Percentiles rank a stretch among this genome's conserved stretches.
Evolutionary conservation across 345 rosid genomes (phyloP).

Genomic region (Psidium friedrichsthalianum): DNA sequence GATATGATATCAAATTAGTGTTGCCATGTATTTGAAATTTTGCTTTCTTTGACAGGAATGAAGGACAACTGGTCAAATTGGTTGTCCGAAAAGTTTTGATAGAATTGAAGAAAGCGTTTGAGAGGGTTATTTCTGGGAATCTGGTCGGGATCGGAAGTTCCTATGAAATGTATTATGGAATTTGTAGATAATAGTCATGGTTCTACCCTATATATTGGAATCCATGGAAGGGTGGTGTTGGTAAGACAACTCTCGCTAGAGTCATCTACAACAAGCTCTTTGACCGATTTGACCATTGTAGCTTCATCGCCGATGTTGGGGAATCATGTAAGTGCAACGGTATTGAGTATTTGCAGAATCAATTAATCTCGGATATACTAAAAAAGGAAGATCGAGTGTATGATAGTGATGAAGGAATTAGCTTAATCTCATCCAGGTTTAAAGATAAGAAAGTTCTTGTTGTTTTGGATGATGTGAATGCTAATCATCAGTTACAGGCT

Average conservation of each 20-base stretch:
- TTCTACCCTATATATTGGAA: background rate
- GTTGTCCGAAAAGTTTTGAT: background rate
- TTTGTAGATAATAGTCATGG: background rate
- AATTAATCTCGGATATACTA: background rate
- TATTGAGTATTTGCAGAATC: background rate
- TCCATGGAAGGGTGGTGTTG: background rate
- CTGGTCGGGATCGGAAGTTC: background rate
- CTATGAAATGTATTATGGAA: background rate
- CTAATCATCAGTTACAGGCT: background rate
- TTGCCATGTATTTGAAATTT: background rate
- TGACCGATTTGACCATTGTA: fast-evolving
- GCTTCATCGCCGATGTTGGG: fast-evolving
- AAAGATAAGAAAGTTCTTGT: background rate
- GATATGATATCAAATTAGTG: background rate
- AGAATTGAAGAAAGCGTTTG: background rate
- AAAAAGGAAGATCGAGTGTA: too few relatives aligned
- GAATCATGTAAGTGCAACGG: background rate
- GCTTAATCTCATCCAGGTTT: background rate
- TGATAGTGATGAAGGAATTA: background rate
- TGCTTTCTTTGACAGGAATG: background rate
- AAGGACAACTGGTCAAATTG: background rate
- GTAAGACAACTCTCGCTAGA: background rate
- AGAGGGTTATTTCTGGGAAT: background rate
- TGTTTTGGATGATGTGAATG: background rate
- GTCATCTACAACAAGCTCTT: background rate